Conservation (phyloP, 2,329 filamentous ascomycete species). For the Magnaporthiopsis rhizophila region DNA sequence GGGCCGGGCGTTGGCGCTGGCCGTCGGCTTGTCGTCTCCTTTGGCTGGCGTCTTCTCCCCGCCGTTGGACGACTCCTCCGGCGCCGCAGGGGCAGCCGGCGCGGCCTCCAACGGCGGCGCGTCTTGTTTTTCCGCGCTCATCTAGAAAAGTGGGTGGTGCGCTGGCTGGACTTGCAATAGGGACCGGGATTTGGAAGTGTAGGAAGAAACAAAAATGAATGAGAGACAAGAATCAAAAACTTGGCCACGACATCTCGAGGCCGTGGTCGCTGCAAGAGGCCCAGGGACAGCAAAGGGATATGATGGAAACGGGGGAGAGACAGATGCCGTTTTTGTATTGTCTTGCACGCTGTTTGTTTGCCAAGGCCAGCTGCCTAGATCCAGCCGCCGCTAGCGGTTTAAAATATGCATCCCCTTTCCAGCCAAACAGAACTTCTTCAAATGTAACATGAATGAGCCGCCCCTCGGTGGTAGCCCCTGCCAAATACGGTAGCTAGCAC, state of each 20-base stretch:
- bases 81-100: not conserved
- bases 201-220: too few relatives aligned
- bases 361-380: too few relatives aligned
- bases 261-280: not conserved
- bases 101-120: not conserved
- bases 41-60: not conserved
- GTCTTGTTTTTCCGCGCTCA: not conserved
- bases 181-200: not conserved
- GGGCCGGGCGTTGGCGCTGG: slow-evolving; percentile 27
- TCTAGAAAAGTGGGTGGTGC: not conserved
- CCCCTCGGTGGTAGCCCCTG: not conserved
- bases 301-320: not conserved
- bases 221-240: not conserved
- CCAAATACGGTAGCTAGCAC: not conserved
- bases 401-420: too few relatives aligned
- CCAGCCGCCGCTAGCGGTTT: too few relatives aligned
- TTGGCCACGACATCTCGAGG: not conserved
- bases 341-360: too few relatives aligned
- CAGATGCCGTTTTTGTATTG: not conserved
- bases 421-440: too few relatives aligned
- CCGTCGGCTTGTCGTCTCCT: slow-evolving; percentile 20
- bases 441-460: too few relatives aligned
- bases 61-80: not conserved
- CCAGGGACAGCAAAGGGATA: too few relatives aligned
- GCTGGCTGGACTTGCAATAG: too few relatives aligned